Evolutionary conservation across 1,139 yeast species (phyloP).

Genomic region (Suhomyces anneliseae): DNA sequence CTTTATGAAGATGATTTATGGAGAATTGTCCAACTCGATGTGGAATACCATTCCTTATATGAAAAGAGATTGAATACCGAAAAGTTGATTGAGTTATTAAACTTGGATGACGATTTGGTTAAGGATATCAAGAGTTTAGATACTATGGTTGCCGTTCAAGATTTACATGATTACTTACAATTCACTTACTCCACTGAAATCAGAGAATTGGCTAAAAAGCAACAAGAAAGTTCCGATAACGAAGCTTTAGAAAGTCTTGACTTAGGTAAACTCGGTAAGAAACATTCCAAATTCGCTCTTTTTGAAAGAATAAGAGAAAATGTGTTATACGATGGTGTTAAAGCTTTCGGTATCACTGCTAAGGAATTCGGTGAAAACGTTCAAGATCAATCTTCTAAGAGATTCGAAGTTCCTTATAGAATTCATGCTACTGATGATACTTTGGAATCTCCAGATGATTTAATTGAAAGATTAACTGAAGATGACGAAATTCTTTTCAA

Average conservation of each 20-base stretch:
- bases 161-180: conserved; percentile 78
- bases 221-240: conserved; percentile 20
- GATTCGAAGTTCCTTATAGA: conserved; percentile 53
- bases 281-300: conserved; percentile 69
- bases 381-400: conserved; percentile 53
- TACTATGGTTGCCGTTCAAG: conserved; percentile 81
- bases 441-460: conserved; percentile 60
- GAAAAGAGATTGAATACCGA: conserved; percentile 71
- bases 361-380: conserved; percentile 84
- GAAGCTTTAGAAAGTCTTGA: conserved; percentile 11
- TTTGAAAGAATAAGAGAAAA: conserved; percentile 77
- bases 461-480: conserved; percentile 57
- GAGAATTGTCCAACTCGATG: conserved; percentile 83
- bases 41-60: conserved; percentile 83
- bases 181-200: conserved; percentile 79
- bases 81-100: conserved; percentile 55
- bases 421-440: conserved; percentile 78
- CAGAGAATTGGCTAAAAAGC: conserved; percentile 39
- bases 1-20: conserved; percentile 85
- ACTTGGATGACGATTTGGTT: conserved; percentile 56
- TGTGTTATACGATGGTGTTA: conserved; percentile 64
- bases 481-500: conserved; percentile 57
- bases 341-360: conserved; percentile 75
- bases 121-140: conserved; percentile 60
- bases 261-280: conserved; percentile 36